A percentile compares a stretch with the other conserved stretches of the same genome.
Conservation (phyloP, 176 grass and related monocot genomes). For the Chloris gayana region DNA sequence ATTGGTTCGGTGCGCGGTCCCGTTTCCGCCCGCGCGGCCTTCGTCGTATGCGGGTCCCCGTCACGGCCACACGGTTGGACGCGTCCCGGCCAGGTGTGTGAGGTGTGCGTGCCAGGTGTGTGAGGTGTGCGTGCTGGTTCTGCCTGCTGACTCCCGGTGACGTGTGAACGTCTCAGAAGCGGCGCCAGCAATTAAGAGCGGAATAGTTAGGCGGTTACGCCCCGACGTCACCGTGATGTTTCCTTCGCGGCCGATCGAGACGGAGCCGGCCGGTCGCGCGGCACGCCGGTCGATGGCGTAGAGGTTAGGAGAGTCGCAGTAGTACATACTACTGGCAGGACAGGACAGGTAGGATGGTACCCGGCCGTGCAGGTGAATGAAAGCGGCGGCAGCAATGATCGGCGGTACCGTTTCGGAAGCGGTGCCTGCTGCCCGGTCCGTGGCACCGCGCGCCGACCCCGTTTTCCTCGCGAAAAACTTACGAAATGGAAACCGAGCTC, state of each 20-base stretch:
- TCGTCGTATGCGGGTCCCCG: background rate
- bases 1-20: background rate
- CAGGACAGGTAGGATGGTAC: background rate
- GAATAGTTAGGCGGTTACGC: slow-evolving; percentile 1
- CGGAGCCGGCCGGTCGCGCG: background rate
- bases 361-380: background rate
- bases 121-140: background rate
- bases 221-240: background rate
- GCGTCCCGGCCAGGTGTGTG: no score
- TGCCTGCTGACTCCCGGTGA: background rate
- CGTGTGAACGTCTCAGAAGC: background rate
- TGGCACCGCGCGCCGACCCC: background rate
- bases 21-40: background rate
- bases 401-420: background rate
- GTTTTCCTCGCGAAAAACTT: background rate
- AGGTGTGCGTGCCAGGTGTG: no score
- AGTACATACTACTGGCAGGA: background rate
- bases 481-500: background rate
- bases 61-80: background rate
- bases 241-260: no score
- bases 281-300: slow-evolving; percentile 5
- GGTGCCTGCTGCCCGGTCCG: background rate
- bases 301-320: background rate
- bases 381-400: background rate
- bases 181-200: background rate